phyloP scores from a whole-genome alignment of 2,329 filamentous ascomycete species.

The Claviceps fusiformis region DNA sequence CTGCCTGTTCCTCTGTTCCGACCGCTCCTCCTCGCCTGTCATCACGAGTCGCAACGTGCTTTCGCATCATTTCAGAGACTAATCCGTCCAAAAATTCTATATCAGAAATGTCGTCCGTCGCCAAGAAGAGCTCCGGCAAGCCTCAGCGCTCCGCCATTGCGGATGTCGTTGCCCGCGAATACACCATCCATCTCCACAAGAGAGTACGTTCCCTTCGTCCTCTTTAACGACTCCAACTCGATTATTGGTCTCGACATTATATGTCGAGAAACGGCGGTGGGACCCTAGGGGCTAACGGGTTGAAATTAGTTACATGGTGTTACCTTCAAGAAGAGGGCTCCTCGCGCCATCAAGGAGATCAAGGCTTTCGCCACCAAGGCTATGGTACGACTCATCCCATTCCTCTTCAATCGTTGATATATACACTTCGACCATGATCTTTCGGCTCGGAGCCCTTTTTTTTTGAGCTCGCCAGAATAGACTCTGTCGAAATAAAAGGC shows the following conservation, averaged over 20 bases:
- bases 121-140: constrained; percentile 25
- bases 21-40: not conserved
- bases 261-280: constrained; percentile 3
- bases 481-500: not conserved
- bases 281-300: constrained; percentile 6
- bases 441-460: no score
- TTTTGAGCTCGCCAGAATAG: not conserved
- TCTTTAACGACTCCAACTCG: not conserved
- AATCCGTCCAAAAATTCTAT: constrained; percentile 9
- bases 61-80: constrained; percentile 9
- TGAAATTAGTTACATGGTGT: constrained; percentile 74
- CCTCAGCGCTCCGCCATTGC: constrained; percentile 80
- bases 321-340: constrained; percentile 99
- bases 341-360: constrained; percentile 99
- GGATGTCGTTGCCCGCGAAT: constrained; percentile 98
- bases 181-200: constrained; percentile 99
- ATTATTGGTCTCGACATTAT: not conserved
- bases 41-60: constrained; percentile 2
- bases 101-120: constrained; percentile 28
- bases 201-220: constrained; percentile 32
- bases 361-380: constrained; percentile 81
- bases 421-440: no score
- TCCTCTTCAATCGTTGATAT: not conserved
- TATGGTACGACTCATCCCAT: constrained; percentile 59
- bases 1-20: not conserved